Evolutionary conservation across 2,329 filamentous ascomycete genomes (phyloP).

Genomic region (Neodidymelliopsis sp.): DNA sequence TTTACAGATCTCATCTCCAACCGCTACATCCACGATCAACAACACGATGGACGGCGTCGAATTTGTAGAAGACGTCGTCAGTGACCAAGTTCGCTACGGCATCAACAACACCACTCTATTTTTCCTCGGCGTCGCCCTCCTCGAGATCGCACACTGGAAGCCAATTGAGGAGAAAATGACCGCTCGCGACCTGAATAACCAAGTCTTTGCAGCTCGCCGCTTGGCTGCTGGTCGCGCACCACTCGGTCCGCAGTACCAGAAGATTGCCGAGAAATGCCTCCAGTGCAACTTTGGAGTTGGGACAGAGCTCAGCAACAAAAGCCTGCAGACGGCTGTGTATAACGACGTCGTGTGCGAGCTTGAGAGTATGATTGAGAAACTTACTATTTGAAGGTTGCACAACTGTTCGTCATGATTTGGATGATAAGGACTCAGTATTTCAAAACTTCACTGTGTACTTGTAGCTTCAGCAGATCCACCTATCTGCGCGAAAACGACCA

Average conservation of each 20-base stretch:
- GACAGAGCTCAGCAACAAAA: constrained; percentile 26
- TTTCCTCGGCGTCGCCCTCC: constrained; percentile 34
- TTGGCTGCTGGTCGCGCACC: constrained; percentile 22
- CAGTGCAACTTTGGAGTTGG: constrained; percentile 33
- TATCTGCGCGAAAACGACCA: neutral
- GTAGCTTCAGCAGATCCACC: too few relatives aligned
- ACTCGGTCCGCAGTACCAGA: constrained; percentile 27
- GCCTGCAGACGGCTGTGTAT: constrained; percentile 35
- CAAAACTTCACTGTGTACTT: too few relatives aligned
- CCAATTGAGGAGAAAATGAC: constrained; percentile 27
- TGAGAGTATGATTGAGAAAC: too few relatives aligned
- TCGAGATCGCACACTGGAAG: constrained; percentile 36
- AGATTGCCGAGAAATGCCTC: constrained; percentile 27
- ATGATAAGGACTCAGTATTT: too few relatives aligned
- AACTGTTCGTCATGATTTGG: too few relatives aligned
- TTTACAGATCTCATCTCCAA: constrained; percentile 19
- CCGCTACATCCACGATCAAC: neutral
- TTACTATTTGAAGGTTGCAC: too few relatives aligned
- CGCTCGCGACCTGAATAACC: constrained; percentile 22
- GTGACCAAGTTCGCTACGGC: constrained; percentile 26
- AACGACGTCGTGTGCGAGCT: constrained; percentile 34
- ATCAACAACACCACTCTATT: constrained; percentile 37
- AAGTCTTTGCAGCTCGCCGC: constrained; percentile 31
- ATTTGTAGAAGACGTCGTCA: constrained; percentile 1
- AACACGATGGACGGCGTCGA: constrained; percentile 27